A percentile compares a stretch with the other conserved stretches of the same genome.
Evolutionary conservation across 345 rosid genomes (phyloP).

Genomic region (Populus simonii): DNA sequence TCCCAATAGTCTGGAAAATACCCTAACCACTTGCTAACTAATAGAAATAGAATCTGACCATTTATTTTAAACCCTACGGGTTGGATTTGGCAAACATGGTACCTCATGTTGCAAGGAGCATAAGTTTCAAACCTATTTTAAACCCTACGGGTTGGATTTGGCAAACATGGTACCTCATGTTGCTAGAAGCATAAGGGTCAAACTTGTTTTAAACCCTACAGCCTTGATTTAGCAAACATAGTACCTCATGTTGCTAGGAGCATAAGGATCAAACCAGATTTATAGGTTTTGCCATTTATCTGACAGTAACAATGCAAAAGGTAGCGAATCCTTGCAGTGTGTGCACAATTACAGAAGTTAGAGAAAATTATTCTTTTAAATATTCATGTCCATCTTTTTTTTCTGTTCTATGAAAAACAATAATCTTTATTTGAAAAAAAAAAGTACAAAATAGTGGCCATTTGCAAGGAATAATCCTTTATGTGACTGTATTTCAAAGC

Average conservation of each 20-base stretch:
- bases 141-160: neutral
- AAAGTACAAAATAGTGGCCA: neutral
- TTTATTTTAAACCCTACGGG: neutral
- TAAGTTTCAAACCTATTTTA: neutral
- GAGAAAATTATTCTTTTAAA: neutral
- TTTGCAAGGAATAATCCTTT: neutral
- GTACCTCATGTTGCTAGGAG: neutral
- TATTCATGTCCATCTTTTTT: neutral
- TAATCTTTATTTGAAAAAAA: neutral
- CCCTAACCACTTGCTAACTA: neutral
- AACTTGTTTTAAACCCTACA: too few relatives aligned
- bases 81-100: neutral
- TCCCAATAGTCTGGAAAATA: neutral
- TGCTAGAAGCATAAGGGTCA: neutral
- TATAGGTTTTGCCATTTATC: neutral
- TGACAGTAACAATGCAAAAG: neutral
- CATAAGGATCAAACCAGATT: neutral
- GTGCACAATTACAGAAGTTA: neutral
- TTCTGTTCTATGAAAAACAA: neutral
- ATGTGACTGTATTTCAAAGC: neutral
- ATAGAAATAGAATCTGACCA: neutral
- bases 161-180: neutral
- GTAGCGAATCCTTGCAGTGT: neutral
- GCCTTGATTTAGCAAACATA: neutral
- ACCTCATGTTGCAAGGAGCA: neutral